Evolutionary conservation across 1,284 basidiomycete species (phyloP).

Genomic region (Vanrija sp.): DNA sequence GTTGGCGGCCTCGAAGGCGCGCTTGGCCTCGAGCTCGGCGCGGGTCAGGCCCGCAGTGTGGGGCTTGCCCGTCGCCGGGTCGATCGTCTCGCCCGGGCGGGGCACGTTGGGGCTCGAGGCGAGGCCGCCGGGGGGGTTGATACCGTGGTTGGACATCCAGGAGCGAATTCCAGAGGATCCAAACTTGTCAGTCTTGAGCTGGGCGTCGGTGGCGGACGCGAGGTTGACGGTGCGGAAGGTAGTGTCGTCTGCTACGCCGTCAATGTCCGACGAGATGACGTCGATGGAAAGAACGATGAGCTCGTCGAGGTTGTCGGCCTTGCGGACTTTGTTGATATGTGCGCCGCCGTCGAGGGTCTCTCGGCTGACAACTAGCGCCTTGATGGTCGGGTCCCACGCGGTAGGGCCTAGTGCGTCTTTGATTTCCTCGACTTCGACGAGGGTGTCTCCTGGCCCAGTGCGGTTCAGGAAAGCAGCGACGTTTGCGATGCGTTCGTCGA

Average conservation of each 20-base stretch:
- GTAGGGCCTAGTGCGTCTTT: slow-evolving; percentile 85
- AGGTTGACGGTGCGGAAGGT: slow-evolving; percentile 22
- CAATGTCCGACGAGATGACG: slow-evolving; percentile 63
- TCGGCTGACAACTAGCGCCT: slow-evolving; percentile 78
- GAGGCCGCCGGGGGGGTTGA: slow-evolving; percentile 18
- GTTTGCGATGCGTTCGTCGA: slow-evolving; percentile 57
- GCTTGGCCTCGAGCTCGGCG: slow-evolving; percentile 33
- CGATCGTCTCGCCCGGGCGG: slow-evolving; percentile 25
- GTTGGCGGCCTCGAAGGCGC: slow-evolving; percentile 46
- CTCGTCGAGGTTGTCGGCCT: slow-evolving; percentile 53
- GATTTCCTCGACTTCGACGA: slow-evolving; percentile 61
- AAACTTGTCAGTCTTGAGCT: slow-evolving; percentile 73
- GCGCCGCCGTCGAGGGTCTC: slow-evolving; percentile 75
- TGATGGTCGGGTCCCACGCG: slow-evolving; percentile 72
- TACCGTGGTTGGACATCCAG: slow-evolving; percentile 57
- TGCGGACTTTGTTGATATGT: slow-evolving; percentile 35
- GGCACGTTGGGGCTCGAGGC: slow-evolving; percentile 28
- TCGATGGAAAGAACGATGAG: slow-evolving; percentile 74
- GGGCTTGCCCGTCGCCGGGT: slow-evolving; percentile 36
- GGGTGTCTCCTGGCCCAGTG: slow-evolving; percentile 7
- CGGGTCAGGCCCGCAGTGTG: slow-evolving; percentile 38
- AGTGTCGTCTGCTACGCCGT: slow-evolving; percentile 29
- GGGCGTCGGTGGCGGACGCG: slow-evolving; percentile 55
- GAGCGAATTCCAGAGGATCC: slow-evolving; percentile 83
- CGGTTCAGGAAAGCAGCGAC: slow-evolving; percentile 61